Percentiles rank a stretch among this genome's conserved stretches.
These are phyloP conservation scores for Ophiocordyceps unilateralis DNA, from an alignment of 2,329 filamentous ascomycete species.

Conservation along the genomic window DNA sequence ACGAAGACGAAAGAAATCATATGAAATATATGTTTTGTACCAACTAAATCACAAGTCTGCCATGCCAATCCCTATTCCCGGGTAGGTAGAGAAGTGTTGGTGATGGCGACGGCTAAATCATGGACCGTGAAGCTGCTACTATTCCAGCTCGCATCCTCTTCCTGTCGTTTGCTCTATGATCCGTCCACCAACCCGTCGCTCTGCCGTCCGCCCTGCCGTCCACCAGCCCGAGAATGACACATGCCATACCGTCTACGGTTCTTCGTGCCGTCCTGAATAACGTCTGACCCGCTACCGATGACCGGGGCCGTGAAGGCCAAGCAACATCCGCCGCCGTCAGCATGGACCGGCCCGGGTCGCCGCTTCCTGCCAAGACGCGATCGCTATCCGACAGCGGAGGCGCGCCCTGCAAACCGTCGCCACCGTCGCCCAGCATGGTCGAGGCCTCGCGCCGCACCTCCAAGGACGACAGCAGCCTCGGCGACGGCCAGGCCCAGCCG, in stretches of 20 bases:
- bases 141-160: neutral
- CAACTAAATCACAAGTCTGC: no score
- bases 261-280: neutral
- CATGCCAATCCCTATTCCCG: neutral
- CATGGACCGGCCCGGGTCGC: slow-evolving; percentile 1
- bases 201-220: neutral
- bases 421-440: slow-evolving; percentile 35
- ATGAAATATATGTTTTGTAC: no score
- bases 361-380: slow-evolving; percentile 30
- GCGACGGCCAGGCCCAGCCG: slow-evolving; percentile 12
- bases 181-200: neutral
- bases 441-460: slow-evolving; percentile 36
- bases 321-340: neutral
- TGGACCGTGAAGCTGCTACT: neutral
- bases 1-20: no score
- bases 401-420: slow-evolving; percentile 37
- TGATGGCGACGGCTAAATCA: neutral
- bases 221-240: neutral
- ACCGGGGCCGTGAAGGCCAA: neutral
- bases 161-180: neutral
- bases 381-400: slow-evolving; percentile 48
- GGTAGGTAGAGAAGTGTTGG: neutral
- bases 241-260: neutral
- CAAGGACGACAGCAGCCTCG: slow-evolving; percentile 49
- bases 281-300: neutral